Evolutionary conservation across 2,329 filamentous ascomycete species (phyloP).

Genomic region (Pyricularia sp.): DNA sequence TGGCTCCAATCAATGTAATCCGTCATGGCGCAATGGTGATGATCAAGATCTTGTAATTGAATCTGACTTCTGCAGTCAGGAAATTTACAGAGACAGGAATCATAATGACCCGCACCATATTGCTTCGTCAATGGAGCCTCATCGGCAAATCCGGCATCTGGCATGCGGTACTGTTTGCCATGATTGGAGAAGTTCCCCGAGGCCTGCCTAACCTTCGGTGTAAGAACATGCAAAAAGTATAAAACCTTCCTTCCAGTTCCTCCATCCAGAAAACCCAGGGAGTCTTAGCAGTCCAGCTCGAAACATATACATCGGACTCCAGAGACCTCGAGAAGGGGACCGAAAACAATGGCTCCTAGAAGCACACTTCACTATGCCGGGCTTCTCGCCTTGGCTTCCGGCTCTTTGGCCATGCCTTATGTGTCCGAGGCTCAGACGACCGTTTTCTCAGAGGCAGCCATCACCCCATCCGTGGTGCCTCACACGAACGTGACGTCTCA

Average conservation of each 20-base stretch:
- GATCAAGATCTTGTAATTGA: background rate
- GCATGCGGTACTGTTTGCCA: background rate
- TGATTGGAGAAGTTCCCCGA: background rate
- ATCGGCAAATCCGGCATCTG: background rate
- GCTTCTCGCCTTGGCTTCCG: background rate
- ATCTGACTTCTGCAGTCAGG: background rate
- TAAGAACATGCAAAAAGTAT: background rate
- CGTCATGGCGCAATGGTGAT: background rate
- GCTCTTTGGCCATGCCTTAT: background rate
- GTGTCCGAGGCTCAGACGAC: background rate
- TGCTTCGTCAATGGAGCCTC: background rate
- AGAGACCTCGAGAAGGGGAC: background rate
- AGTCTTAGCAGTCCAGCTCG: background rate
- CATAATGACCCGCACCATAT: background rate
- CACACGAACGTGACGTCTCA: conserved; percentile 46
- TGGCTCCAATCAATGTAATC: background rate
- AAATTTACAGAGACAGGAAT: background rate
- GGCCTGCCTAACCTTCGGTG: background rate
- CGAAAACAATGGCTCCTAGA: background rate
- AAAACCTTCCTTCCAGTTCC: background rate
- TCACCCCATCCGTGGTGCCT: background rate
- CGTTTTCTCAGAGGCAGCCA: background rate
- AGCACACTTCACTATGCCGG: background rate
- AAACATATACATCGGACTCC: background rate
- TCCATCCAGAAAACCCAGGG: background rate